A percentile compares a stretch with the other conserved stretches of the same genome.
phyloP scores from a whole-genome alignment of 345 rosid genomes.

The Trapa incisa region DNA sequence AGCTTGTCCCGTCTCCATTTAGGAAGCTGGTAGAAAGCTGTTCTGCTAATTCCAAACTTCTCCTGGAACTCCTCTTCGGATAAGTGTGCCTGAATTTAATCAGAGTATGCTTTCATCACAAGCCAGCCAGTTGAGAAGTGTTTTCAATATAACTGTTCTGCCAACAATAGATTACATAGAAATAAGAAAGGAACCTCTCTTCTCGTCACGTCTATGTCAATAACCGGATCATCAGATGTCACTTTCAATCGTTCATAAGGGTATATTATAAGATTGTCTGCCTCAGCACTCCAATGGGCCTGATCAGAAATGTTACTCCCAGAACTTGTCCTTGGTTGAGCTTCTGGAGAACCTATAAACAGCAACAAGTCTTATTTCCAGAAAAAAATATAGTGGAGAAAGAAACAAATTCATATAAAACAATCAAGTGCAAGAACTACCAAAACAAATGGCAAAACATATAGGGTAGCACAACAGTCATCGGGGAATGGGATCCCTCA shows the following conservation, averaged over 20 bases:
- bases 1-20: slow-evolving; percentile 72
- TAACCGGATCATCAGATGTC: slow-evolving; percentile 37
- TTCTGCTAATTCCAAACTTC: slow-evolving; percentile 34
- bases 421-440: not conserved
- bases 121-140: not conserved
- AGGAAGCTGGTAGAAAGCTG: slow-evolving; percentile 40
- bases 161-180: not conserved
- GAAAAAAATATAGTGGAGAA: not conserved
- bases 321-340: slow-evolving; percentile 10
- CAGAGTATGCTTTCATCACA: not conserved
- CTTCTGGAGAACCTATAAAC: slow-evolving; percentile 30
- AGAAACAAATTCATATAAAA: not conserved
- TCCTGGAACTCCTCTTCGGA: slow-evolving; percentile 43
- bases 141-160: not conserved
- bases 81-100: slow-evolving; percentile 37
- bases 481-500: not conserved
- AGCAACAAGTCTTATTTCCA: slow-evolving; percentile 1
- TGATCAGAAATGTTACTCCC: slow-evolving; percentile 10
- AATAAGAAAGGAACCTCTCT: slow-evolving; percentile 43
- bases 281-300: slow-evolving; percentile 13
- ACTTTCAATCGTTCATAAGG: slow-evolving; percentile 42
- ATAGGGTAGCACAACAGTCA: not conserved
- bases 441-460: not conserved
- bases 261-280: slow-evolving; percentile 21
- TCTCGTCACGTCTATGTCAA: slow-evolving; percentile 43